A percentile compares a stretch with the other conserved stretches of the same genome.
phyloP scores from a whole-genome alignment of 176 grass and related monocot species.

The Panicum miliaceum region DNA sequence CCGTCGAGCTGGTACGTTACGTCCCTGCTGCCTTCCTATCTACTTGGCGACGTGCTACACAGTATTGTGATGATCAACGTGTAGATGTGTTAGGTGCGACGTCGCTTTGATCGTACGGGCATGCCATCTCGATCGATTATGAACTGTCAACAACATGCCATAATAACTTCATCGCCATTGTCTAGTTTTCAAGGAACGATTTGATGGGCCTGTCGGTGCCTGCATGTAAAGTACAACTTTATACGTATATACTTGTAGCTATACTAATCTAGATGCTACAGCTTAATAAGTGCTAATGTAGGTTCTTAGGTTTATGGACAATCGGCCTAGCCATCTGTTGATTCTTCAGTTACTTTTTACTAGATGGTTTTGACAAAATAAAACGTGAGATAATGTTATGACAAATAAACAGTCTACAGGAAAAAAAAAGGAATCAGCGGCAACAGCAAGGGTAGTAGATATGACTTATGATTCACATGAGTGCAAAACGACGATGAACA shows the following conservation, averaged over 20 bases:
- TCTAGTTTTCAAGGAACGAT: not conserved
- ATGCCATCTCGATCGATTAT: not conserved
- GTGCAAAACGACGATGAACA: not conserved
- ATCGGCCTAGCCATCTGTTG: not conserved
- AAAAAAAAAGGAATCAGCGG: no score
- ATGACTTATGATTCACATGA: not conserved
- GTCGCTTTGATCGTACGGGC: not conserved
- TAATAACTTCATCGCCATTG: not conserved
- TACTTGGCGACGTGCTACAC: not conserved
- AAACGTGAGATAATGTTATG: not conserved
- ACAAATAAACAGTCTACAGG: not conserved
- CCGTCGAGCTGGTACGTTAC: constrained; percentile 59
- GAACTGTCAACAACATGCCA: not conserved
- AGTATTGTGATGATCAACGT: not conserved
- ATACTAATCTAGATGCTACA: no score
- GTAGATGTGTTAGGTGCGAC: not conserved
- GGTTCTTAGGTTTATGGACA: not conserved
- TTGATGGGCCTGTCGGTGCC: not conserved
- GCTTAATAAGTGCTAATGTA: no score
- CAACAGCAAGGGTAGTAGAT: not conserved
- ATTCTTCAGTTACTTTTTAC: not conserved
- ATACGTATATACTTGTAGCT: not conserved
- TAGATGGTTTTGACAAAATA: not conserved
- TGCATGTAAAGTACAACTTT: not conserved
- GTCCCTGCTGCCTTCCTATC: not conserved